Base-by-base conservation (phyloP, 2,329 filamentous ascomycete genomes). In the Talaromyces sp. region DNA sequence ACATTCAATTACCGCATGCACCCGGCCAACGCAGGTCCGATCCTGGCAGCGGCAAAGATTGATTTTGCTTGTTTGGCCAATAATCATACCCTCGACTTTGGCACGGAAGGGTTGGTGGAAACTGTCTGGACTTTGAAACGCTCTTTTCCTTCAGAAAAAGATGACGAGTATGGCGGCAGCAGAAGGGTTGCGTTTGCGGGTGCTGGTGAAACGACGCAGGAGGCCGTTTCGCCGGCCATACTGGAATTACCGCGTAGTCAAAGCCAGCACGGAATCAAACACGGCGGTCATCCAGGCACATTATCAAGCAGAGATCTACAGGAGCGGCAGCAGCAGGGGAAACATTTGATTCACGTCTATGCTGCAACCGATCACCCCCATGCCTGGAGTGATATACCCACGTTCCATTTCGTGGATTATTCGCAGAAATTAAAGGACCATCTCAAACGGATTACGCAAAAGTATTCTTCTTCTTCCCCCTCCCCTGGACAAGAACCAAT, bases 1-100 rank as follows among this genome's bases (percentile, higher is more conserved):
- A 63, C 65, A 2, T 76, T 73, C 66, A 75, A 75, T 51, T 75
- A 75, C 57, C 70, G 72, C 55, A 74, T 72, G 67, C 73, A 76
- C 53, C 72, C 73, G 0, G 67, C 64, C n/a, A 75, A 76, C 43
- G 62, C 72, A 1, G 60, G 57, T 1, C 35, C 41, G 2, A 67
- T 69, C 8, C 60, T 75, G 13, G 63, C 65, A 33, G 68, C 66
- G 17, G 72, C 69, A 2, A 54, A 61, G 0, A 62, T 75, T 21
- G 65, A 70, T 58, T 75, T 72, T 51, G 70, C 67, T 1, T 66
- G 66, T 39, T 62, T 76, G 5, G 73, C 73, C 1, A 76, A 76
- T 60, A 76, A 75, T 56, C 73, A 76, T 53, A 70, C 68, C 0
- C 66, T 75, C 3, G 74, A 75, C 57, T 75, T 73, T 56, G 62